These are phyloP conservation scores for Baudoinia panamericana DNA, from an alignment of 495 filamentous ascomycete species.

Conservation along the genomic window DNA sequence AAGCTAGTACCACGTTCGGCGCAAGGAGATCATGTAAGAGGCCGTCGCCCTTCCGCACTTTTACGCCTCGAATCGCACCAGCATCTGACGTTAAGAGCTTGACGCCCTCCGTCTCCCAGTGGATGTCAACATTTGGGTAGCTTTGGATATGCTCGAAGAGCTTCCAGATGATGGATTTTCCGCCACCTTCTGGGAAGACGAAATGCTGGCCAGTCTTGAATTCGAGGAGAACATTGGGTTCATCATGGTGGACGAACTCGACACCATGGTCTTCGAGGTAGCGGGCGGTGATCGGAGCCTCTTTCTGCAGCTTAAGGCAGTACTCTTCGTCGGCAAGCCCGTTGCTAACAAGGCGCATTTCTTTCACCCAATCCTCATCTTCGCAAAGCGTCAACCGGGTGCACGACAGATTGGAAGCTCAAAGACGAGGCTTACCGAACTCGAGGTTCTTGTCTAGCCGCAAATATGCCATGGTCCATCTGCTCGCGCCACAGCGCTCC, in stretches of 20 bases:
- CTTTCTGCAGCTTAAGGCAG: constrained; percentile 18
- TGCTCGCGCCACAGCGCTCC: constrained; percentile 21
- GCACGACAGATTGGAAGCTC: too few species aligned
- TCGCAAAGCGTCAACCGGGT: too few species aligned
- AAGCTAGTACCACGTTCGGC: constrained; percentile 18
- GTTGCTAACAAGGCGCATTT: constrained; percentile 22
- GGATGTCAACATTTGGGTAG: constrained; percentile 12
- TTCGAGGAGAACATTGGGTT: constrained; percentile 20
- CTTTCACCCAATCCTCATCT: constrained; percentile 23
- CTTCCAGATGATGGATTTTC: constrained; percentile 17
- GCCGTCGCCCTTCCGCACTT: constrained; percentile 20
- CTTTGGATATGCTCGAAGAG: constrained; percentile 16
- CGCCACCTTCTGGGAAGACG: constrained; percentile 21
- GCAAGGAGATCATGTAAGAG: constrained; percentile 17
- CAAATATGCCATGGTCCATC: constrained; percentile 27
- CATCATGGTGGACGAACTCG: constrained; percentile 21
- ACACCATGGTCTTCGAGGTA: constrained; percentile 20
- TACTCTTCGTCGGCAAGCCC: constrained; percentile 21
- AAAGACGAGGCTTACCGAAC: constrained; percentile 10
- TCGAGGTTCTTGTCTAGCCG: constrained; percentile 20
- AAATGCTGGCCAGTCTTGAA: constrained; percentile 20
- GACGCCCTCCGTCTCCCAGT: constrained; percentile 17
- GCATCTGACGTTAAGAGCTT: constrained; percentile 16
- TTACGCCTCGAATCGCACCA: constrained; percentile 16
- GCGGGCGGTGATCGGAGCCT: constrained; percentile 13